Base-by-base conservation (phyloP, 306 rosid genomes). In the Trichosanthes truncata region DNA sequence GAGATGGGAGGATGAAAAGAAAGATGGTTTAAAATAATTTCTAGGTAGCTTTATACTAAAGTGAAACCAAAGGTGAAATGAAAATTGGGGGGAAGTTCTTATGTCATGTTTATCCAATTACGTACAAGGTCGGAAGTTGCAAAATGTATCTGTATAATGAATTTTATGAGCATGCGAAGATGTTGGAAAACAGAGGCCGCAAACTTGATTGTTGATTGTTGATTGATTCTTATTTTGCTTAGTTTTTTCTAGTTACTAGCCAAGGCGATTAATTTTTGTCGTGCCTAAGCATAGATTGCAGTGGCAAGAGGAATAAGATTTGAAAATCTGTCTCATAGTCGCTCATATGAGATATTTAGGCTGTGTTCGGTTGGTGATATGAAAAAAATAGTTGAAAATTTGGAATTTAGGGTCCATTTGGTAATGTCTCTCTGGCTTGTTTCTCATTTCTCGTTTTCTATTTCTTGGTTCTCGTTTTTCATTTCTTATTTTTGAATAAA, bases 21-120 rank as follows among this genome's bases (percentile, higher is more conserved):
- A 41, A 40, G 53, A 1, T 21, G 51, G 52, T 69, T n/a, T 23
- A 46, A 23, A 25, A 23, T 71, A 71, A 71, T 71, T 21, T 38
- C 21, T 71, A 71, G 77, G 13, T 15, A 71, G 77, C 21, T 71
- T 71, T 46, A 71, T 71, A 71, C 77, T 71, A 15, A 71, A 71
- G 77, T 46, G 15, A 73, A 68, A 68, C 18, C 31, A 68, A 40
- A 68, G 18, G n/a, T n/a, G 53, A 41, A 73, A 48, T 48, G 59
- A 26, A 73, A 45, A 38, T 43, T 43, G 56, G n/a, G 76, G 49
- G 52, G 73, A 35, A 45, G 77, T 26, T 73, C 13, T 73, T 73
- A 26, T 73, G 77, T 46, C 56, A 45, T 46, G 57, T 45, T 23
- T 13, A 14, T 71, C 11, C 23, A 68, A 48, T 73, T 29, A 48